Evolutionary conservation across 805 yeast genomes (phyloP), one percentile per base, ranked within the genome.

Genomic region (Sugiyamaella mastotermitis): DNA sequence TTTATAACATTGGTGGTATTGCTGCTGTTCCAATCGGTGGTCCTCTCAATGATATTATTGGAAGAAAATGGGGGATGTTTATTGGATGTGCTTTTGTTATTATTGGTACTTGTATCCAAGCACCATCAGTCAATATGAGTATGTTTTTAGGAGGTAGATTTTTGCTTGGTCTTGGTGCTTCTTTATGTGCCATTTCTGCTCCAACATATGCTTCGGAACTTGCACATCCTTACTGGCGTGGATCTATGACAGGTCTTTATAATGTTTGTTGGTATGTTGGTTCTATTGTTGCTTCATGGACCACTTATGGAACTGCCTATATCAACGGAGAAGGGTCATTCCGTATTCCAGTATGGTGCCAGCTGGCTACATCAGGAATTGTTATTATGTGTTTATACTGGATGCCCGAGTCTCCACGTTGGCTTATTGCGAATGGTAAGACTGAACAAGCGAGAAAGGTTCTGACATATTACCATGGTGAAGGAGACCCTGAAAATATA

Each of bases 361-460:
- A 83, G 64, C 65, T 75, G 40, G 46, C 79, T 27, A 78, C 79
- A 53, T 42, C 84, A 33, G 60, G 82, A 27, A 53, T 80, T 38
- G 64, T 81, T 74, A 77, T 41, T 21, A 60, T 31, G 13, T 62
- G 67, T 20, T 54, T 66, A 26, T 52, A 74, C 30, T 72, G 76
- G 31, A 62, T 86, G n/a, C 97, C 97, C 0, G 97, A 88, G 60
- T 77, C 88, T 26, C 96, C 96, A 0, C 69, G 96, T 42, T 88
- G 70, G 61, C 77, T 73, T 53, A 86, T 88, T 23, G 74, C 71
- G 38, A 72, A 74, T 45, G 74, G 74, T 45, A 60, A 70, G 19
- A 52, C 72, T 37, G 78, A 72, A 13, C 66, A 69, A 29, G 90
- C 88, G 2, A 64, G 74, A 24, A 74, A 70, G 38, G 69, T 47